Evolutionary conservation across 2,329 filamentous ascomycete genomes (phyloP).

Genomic region (Aureobasidium lini): DNA sequence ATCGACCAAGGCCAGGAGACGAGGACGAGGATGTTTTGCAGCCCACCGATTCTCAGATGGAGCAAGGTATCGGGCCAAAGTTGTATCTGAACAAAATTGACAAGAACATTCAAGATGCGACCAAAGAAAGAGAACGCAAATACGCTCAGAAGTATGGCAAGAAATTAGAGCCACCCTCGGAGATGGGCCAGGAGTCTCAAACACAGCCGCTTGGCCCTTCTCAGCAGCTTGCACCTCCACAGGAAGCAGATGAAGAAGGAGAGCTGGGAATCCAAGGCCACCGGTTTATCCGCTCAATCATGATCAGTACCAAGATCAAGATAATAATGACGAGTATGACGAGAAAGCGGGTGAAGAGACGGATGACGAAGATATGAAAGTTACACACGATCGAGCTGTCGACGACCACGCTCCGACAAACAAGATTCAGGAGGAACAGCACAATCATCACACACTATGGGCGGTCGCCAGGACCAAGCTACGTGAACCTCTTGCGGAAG

Average conservation of each 20-base stretch:
- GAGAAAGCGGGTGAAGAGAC: not conserved
- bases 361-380: not conserved
- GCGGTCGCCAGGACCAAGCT: conserved; percentile 43
- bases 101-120: not conserved
- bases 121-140: not conserved
- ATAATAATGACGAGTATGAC: not conserved
- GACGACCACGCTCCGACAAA: conserved; percentile 22
- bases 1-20: not conserved
- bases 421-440: conserved; percentile 40
- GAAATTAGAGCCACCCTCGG: not conserved
- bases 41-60: not conserved
- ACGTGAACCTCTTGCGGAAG: conserved; percentile 47
- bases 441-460: conserved; percentile 41
- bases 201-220: not conserved
- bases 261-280: not conserved
- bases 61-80: not conserved
- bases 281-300: too few relatives aligned
- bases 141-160: not conserved
- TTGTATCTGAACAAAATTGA: not conserved
- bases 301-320: not conserved
- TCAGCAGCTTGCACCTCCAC: not conserved
- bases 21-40: not conserved
- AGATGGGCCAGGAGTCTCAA: not conserved
- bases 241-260: not conserved
- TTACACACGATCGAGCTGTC: not conserved